Conservation (phyloP, 208 protist genomes). For the Trypanosoma congolense region DNA sequence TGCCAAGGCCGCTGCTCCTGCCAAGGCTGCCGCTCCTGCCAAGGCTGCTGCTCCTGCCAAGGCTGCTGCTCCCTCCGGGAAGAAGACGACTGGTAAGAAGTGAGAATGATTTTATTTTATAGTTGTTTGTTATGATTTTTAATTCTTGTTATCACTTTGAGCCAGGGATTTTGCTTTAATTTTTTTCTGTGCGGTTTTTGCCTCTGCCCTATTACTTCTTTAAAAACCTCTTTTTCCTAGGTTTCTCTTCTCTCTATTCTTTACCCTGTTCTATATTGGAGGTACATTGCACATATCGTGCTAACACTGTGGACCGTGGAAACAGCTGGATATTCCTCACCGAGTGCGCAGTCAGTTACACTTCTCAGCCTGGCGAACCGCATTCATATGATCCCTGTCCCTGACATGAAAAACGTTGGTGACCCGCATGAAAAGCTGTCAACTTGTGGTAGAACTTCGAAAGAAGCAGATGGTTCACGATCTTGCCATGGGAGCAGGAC, state of each 20-base stretch:
- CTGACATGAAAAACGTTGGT: conserved; percentile 36
- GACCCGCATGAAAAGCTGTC: neutral
- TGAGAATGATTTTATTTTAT: conserved; percentile 22
- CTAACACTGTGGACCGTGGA: too few species aligned
- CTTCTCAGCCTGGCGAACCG: neutral
- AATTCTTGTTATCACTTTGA: too few species aligned
- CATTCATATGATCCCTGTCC: conserved; percentile 33
- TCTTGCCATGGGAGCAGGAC: conserved; percentile 3
- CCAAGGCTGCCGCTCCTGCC: conserved; percentile 57
- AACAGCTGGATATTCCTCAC: neutral
- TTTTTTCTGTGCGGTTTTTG: conserved; percentile 12
- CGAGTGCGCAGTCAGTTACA: neutral
- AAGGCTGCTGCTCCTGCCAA: conserved; percentile 18
- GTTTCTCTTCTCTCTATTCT: conserved; percentile 3
- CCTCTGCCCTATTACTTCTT: conserved; percentile 7
- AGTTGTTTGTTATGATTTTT: conserved; percentile 17
- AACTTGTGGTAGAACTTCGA: conserved; percentile 3
- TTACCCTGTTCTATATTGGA: neutral
- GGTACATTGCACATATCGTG: too few species aligned
- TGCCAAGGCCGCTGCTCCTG: conserved; percentile 29
- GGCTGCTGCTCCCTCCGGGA: conserved; percentile 32
- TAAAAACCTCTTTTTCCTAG: neutral
- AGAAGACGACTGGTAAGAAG: conserved; percentile 48
- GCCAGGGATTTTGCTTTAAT: neutral
- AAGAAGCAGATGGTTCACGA: conserved; percentile 2